A percentile compares a stretch with the other conserved stretches of the same genome.
Conservation (phyloP, 2,329 filamentous ascomycete genomes). For the Aspergillus glaucus region DNA sequence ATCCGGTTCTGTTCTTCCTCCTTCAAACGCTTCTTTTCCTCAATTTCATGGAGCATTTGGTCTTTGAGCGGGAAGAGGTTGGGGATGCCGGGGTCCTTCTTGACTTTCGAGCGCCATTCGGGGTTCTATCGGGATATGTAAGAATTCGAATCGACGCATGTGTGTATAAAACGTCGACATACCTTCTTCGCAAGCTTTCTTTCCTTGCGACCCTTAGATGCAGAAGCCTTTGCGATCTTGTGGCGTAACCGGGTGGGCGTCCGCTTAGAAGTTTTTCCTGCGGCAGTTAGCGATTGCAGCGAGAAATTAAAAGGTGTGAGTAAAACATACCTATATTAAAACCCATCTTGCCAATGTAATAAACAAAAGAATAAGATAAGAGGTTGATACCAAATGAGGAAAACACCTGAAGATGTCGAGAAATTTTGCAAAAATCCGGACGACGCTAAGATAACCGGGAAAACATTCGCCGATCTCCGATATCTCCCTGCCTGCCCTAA, state of each 20-base stretch:
- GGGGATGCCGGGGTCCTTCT: conserved; percentile 97
- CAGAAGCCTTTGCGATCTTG: conserved; percentile 91
- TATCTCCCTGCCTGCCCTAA: neutral
- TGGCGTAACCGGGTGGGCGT: conserved; percentile 80
- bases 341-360: conserved; percentile 27
- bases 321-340: conserved; percentile 32
- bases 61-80: conserved; percentile 98
- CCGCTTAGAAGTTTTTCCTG: conserved; percentile 94
- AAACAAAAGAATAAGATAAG: conserved; percentile 11
- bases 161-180: conserved; percentile 2
- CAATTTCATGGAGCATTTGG: conserved; percentile 87
- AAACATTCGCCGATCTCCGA: conserved; percentile 30
- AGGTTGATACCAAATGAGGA: conserved; percentile 15
- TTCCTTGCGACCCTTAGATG: conserved; percentile 82
- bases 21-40: conserved; percentile 76
- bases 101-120: conserved; percentile 88
- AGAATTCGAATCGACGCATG: neutral
- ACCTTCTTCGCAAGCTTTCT: conserved; percentile 83
- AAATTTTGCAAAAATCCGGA: conserved; percentile 20
- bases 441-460: conserved; percentile 33
- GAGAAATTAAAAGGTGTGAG: neutral
- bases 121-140: conserved; percentile 58
- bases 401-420: conserved; percentile 13
- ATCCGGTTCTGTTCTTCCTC: conserved; percentile 68
- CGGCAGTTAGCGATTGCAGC: conserved; percentile 1